These are phyloP conservation scores for Marvania coccoides DNA, from an alignment of 139 green algal genomes.

Conservation along the genomic window DNA sequence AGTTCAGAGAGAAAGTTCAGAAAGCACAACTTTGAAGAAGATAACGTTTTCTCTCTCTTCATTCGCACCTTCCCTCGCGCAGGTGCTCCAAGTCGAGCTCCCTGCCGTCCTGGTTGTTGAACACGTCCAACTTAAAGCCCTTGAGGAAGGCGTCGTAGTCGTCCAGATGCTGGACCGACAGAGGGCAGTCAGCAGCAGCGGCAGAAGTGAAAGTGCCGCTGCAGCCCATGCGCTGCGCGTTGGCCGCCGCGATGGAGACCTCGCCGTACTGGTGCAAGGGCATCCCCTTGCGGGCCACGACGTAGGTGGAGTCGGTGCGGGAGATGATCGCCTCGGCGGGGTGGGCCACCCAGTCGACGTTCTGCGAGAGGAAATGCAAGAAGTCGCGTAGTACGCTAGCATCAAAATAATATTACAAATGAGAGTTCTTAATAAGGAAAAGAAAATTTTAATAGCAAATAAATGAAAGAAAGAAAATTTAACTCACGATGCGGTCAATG, in stretches of 20 bases:
- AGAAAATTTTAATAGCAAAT: background rate
- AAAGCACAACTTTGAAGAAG: too few species aligned
- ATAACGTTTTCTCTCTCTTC: too few species aligned
- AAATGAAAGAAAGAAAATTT: background rate
- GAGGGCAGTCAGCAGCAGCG: background rate
- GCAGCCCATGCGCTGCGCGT: slow-evolving; percentile 1
- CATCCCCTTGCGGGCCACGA: slow-evolving; percentile 8
- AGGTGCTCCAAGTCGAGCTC: slow-evolving; percentile 8
- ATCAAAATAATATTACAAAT: too few species aligned
- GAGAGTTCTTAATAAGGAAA: too few species aligned
- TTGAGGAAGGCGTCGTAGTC: slow-evolving; percentile 16
- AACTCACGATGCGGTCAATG: background rate
- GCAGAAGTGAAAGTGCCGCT: background rate
- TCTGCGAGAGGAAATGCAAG: background rate
- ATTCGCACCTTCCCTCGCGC: too few species aligned
- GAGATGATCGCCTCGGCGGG: slow-evolving; percentile 5
- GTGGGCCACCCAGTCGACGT: background rate
- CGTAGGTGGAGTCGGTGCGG: background rate
- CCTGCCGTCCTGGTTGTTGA: background rate
- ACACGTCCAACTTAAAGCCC: background rate
- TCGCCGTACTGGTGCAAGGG: background rate
- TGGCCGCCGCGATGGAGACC: background rate
- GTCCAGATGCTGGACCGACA: slow-evolving; percentile 18
- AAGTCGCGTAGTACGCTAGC: background rate
- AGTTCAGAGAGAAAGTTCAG: too few species aligned